phyloP scores from a whole-genome alignment of 345 rosid genomes.

The Aquilaria malaccensis region DNA sequence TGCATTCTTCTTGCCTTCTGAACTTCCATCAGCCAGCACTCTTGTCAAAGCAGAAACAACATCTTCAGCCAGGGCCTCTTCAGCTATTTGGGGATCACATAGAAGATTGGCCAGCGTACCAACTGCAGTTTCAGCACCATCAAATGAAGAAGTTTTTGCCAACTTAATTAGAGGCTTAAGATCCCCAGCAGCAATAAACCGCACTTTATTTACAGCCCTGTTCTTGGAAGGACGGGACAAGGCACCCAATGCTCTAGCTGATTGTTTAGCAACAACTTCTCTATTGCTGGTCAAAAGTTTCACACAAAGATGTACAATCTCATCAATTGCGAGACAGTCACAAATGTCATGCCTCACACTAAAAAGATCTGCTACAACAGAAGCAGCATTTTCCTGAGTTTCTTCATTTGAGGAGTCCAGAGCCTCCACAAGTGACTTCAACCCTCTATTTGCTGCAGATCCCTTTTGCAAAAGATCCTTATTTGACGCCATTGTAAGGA shows the following conservation, averaged over 20 bases:
- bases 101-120: conserved; percentile 85
- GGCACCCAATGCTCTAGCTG: conserved; percentile 73
- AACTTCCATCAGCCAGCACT: conserved; percentile 76
- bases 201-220: conserved; percentile 42
- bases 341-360: conserved; percentile 69
- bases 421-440: conserved; percentile 63
- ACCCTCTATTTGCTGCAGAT: conserved; percentile 75
- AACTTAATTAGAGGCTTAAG: conserved; percentile 58
- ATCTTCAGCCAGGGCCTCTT: conserved; percentile 76
- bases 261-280: conserved; percentile 64
- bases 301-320: conserved; percentile 59
- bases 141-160: conserved; percentile 66
- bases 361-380: conserved; percentile 81
- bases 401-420: conserved; percentile 69
- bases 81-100: conserved; percentile 62
- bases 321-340: conserved; percentile 62
- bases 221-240: conserved; percentile 63
- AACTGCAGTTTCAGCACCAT: conserved; percentile 74
- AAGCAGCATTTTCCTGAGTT: conserved; percentile 71
- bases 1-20: conserved; percentile 71
- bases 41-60: conserved; percentile 72
- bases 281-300: conserved; percentile 66
- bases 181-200: conserved; percentile 55
- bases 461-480: conserved; percentile 54
- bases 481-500: conserved; percentile 57